Conservation (phyloP, 305 asterid genomes). For the Fraxinus greggii region DNA sequence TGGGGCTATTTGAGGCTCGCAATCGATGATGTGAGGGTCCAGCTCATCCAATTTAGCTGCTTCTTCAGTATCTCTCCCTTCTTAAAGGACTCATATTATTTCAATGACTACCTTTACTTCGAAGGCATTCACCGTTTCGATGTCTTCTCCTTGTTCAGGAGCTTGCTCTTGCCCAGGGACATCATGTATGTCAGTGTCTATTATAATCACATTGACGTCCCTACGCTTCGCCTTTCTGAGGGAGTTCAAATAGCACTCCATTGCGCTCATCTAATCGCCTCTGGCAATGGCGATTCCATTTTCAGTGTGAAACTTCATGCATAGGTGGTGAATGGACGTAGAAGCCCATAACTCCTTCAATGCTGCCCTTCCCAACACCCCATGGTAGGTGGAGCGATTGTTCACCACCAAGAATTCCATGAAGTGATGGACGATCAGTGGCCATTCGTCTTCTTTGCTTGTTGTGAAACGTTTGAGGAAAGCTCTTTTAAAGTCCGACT, state of each 20-base stretch:
- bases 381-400: not conserved
- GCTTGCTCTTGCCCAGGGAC: not conserved
- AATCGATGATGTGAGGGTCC: too few relatives aligned
- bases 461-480: not conserved
- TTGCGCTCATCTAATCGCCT: not conserved
- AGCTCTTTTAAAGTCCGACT: not conserved
- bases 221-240: not conserved
- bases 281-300: not conserved
- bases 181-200: not conserved
- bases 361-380: not conserved
- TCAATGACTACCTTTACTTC: not conserved
- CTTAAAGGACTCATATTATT: not conserved
- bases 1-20: too few relatives aligned
- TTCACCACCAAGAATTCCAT: not conserved
- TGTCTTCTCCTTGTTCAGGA: not conserved
- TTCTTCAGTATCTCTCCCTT: not conserved
- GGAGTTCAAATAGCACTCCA: not conserved
- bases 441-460: not conserved
- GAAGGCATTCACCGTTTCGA: not conserved
- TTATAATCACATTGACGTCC: not conserved
- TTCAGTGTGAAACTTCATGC: too few relatives aligned
- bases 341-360: not conserved
- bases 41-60: not conserved
- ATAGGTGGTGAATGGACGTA: not conserved
- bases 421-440: not conserved